phyloP scores from a whole-genome alignment of 2,329 filamentous ascomycete species.

The Setomelanomma holmii region DNA sequence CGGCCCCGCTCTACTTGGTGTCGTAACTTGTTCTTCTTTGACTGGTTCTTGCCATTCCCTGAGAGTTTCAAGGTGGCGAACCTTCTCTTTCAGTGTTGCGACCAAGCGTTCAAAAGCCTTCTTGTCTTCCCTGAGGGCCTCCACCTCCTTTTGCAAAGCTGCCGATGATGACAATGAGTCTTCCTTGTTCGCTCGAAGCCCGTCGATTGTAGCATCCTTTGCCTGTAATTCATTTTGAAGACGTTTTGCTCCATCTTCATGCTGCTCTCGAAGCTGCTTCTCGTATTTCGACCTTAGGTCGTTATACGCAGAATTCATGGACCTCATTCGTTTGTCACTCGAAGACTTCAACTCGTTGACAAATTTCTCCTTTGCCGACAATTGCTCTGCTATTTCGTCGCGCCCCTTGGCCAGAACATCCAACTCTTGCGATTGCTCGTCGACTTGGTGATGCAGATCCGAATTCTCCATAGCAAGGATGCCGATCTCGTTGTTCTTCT shows the following conservation, averaged over 20 bases:
- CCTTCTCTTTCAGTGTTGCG: constrained; percentile 39
- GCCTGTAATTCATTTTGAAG: constrained; percentile 24
- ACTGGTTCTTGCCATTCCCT: constrained; percentile 28
- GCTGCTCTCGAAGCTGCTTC: constrained; percentile 18
- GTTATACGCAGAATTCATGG: constrained; percentile 30
- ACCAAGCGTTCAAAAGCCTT: constrained; percentile 40
- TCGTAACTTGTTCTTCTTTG: constrained; percentile 9
- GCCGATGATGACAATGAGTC: constrained; percentile 33
- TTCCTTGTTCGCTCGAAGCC: constrained; percentile 31
- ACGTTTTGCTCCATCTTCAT: constrained; percentile 17
- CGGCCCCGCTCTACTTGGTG: constrained; percentile 1
- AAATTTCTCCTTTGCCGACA: constrained; percentile 35
- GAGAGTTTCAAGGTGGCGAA: constrained; percentile 32
- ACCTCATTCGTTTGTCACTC: constrained; percentile 28
- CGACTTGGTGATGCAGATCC: constrained; percentile 34
- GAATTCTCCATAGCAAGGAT: constrained; percentile 36
- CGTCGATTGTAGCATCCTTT: constrained; percentile 36
- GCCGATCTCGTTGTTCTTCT: constrained; percentile 38
- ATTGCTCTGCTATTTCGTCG: constrained; percentile 26
- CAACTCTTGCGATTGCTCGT: constrained; percentile 33
- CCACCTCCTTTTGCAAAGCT: constrained; percentile 40
- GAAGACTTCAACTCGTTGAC: constrained; percentile 33
- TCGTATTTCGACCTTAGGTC: constrained; percentile 26
- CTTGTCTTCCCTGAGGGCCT: constrained; percentile 38
- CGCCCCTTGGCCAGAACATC: constrained; percentile 30